A percentile compares a stretch with the other conserved stretches of the same genome.
Conservation (phyloP, 371 early-diverging fungal genomes). For the Parasitella parasitica region DNA sequence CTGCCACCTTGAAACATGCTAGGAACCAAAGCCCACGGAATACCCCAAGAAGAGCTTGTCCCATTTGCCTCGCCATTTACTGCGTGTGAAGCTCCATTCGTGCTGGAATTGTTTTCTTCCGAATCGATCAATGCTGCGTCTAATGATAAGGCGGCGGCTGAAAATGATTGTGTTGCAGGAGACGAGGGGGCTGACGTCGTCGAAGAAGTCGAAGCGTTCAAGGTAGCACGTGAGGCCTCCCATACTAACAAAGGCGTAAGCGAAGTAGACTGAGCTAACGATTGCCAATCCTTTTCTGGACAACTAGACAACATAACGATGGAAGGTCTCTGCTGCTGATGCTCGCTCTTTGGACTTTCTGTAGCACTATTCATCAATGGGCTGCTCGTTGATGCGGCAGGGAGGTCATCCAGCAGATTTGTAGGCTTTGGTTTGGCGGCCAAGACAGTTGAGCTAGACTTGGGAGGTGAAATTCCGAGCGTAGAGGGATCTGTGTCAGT, state of each 20-base stretch:
- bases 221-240: constrained; percentile 39
- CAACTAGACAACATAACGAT: constrained; percentile 41
- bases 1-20: constrained; percentile 29
- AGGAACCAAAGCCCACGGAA: constrained; percentile 50
- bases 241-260: constrained; percentile 41
- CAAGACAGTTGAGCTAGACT: neutral
- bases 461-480: neutral
- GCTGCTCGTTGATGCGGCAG: neutral
- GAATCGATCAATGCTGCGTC: constrained; percentile 8
- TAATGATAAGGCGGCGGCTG: constrained; percentile 8
- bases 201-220: constrained; percentile 18
- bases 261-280: constrained; percentile 38
- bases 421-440: constrained; percentile 5
- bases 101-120: neutral
- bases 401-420: neutral
- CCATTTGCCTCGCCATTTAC: neutral
- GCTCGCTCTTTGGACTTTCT: neutral
- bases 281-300: constrained; percentile 24
- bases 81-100: neutral
- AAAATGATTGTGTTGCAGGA: constrained; percentile 27
- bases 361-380: neutral
- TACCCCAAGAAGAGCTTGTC: constrained; percentile 38
- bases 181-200: constrained; percentile 19
- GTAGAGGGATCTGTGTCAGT: neutral
- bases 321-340: constrained; percentile 7